Base-by-base conservation (phyloP, 2,329 filamentous ascomycete species). In the Purpureocillium takamizusanense region DNA sequence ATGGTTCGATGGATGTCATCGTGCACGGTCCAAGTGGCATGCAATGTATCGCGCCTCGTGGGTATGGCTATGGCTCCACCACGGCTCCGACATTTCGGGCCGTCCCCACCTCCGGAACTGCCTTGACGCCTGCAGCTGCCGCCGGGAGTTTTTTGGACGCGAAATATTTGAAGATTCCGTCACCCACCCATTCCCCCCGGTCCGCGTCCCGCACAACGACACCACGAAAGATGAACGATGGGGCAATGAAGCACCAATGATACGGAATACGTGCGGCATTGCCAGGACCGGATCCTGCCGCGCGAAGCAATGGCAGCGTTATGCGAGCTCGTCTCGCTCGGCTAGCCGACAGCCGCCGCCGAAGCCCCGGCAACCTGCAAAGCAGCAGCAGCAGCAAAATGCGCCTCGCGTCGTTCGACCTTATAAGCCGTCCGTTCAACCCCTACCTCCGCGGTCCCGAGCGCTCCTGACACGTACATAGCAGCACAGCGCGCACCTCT, bases 371-470 rank as follows among this genome's bases (percentile, higher is more conserved):
- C 38, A 11, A 9, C 17, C 37, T 9, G 1, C 28, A 6, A 36
- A 31, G 25, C 38, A 21, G 27, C 14, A 38, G 25, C 33, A 31
- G 25, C 38, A 21, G 27, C 14, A 38, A 21, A 30, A 31, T 27
- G 13, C 42, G 39, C 37, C 47, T 31, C 45, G 48, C 36, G 48
- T 52, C 16, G 40, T 47, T 13, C 53, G 41, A 36, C 46, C 47
- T 21, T 57, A 54, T 42, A 59, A 58, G 41, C 51, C 55, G 59
- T 62, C 50, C 29, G 48, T 38, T 29, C 4, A 34, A 25, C 32
- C 4, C 5, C 16, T 16, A 12, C 5, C 12, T 35, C 12, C 16
- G 13, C 4, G 6, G 10, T n/a, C 21, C 10, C 21, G 21, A 25
- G 21, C 6, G 10, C 10, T 10, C 6, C 21, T 25, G 21, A 25